Base-by-base conservation (phyloP, 108 stramenopile species). In the Cyclotella sp. region DNA sequence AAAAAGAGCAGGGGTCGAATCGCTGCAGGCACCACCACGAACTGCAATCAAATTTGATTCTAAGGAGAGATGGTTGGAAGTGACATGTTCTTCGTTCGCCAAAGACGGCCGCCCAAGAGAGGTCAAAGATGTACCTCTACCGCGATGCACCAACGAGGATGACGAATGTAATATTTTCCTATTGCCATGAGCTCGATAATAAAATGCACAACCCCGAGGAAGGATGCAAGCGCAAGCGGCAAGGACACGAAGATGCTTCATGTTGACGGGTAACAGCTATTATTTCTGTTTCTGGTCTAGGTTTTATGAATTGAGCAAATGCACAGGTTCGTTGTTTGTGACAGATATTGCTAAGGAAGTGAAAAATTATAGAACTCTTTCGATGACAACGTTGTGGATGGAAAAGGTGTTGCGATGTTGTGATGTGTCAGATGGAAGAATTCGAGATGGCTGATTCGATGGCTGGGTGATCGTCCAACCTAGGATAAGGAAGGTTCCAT, bases 11-110 rank as follows among this genome's bases (percentile, higher is more conserved):
- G 75, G 67, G 11, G 68, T 68, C 18, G 75, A 68, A 55, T 76
- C 75, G 52, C 66, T 52, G 16, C 75, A 76, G 30, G 15, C 75
- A 12, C 68, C 75, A 11, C 75, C 75, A 12, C 75, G 43, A 57
- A 54, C 1, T 16, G 47, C 13, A n/a, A 62, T 39, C 14, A 30
- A 3, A 14, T 67, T 26, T n/a, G 30, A 18, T 13, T 19, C 28
- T 21, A 2, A 6, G 34, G 2, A 2, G 34, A 34, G 34, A 34
- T 34, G 4, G 34, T 6, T 34, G 34, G 34, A 2, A 1, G n/a
- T 55, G 55, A 24, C 24, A 12, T 55, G 22, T 26, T 55, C 24
- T 9, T 55, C 5, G 21, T 6, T 22, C 3, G 55, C 24, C 11
- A 24, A 1, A 24, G 24, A 55, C 24, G 55, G 55, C 11, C 11